Conservation (phyloP, 805 yeast species). For the Alloascoidea africana region DNA sequence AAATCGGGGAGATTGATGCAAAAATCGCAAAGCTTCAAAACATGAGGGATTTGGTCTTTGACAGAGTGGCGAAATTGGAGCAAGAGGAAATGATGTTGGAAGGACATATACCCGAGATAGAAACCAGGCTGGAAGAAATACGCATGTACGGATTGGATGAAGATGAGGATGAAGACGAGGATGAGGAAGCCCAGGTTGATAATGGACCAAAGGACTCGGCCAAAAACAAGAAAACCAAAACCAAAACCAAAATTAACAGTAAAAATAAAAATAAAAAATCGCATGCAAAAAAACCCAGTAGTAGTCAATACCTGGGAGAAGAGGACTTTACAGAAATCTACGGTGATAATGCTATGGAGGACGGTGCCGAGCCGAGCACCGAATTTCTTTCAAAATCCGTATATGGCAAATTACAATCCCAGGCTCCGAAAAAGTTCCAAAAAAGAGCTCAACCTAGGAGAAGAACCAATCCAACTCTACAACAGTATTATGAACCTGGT, state of each 20-base stretch:
- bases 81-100: constrained; percentile 44
- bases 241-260: neutral
- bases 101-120: constrained; percentile 26
- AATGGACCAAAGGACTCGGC: too few species aligned
- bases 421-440: constrained; percentile 16
- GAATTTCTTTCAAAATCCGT: constrained; percentile 25
- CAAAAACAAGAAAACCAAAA: too few species aligned
- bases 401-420: constrained; percentile 25
- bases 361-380: too few species aligned
- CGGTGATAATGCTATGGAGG: constrained; percentile 6
- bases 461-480: constrained; percentile 45
- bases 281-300: neutral
- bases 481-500: constrained; percentile 48
- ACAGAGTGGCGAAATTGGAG: constrained; percentile 44
- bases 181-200: constrained; percentile 6
- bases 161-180: constrained; percentile 10
- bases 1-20: constrained; percentile 46
- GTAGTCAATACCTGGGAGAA: constrained; percentile 2
- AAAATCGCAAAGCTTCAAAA: constrained; percentile 35
- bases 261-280: neutral
- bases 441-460: constrained; percentile 19
- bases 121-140: constrained; percentile 20
- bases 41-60: constrained; percentile 38
- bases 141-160: constrained; percentile 6
- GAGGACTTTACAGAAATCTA: constrained; percentile 8